These are phyloP conservation scores for Euphrasia confusa DNA, from an alignment of 257 asterid genomes.

Conservation along the genomic window DNA sequence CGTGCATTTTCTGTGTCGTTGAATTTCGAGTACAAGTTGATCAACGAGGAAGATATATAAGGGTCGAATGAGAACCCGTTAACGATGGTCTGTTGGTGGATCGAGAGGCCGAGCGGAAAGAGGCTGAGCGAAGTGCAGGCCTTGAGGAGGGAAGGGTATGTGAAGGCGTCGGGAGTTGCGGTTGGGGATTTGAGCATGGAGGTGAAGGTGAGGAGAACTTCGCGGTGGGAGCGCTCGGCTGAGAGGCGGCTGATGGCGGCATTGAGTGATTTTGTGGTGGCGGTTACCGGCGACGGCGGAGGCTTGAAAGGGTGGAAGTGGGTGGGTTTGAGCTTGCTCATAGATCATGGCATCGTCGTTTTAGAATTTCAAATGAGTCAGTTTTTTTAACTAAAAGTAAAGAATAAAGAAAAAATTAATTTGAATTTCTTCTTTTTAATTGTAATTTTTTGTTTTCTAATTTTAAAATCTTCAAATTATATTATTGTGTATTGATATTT, in stretches of 20 bases:
- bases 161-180: constrained; percentile 57
- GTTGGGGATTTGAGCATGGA: constrained; percentile 48
- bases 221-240: constrained; percentile 47
- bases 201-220: constrained; percentile 43
- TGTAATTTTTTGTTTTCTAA: too few species aligned
- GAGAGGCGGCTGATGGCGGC: constrained; percentile 64
- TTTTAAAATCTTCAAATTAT: too few species aligned
- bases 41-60: constrained; percentile 61
- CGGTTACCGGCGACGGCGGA: constrained; percentile 23
- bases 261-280: constrained; percentile 44
- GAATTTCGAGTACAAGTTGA: constrained; percentile 50
- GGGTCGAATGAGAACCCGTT: constrained; percentile 58
- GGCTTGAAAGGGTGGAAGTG: constrained; percentile 28
- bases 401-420: too few species aligned
- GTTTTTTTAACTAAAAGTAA: too few species aligned
- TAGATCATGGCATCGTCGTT: constrained; percentile 27
- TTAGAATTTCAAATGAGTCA: too few species aligned
- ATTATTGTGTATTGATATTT: too few species aligned
- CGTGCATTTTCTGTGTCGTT: constrained; percentile 35
- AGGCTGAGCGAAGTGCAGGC: constrained; percentile 64
- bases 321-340: constrained; percentile 44
- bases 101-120: constrained; percentile 45
- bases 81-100: constrained; percentile 59
- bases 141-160: constrained; percentile 69
- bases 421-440: too few species aligned